Evolutionary conservation across 2,329 filamentous ascomycete genomes (phyloP).

Genomic region (Clarireedia paspali): DNA sequence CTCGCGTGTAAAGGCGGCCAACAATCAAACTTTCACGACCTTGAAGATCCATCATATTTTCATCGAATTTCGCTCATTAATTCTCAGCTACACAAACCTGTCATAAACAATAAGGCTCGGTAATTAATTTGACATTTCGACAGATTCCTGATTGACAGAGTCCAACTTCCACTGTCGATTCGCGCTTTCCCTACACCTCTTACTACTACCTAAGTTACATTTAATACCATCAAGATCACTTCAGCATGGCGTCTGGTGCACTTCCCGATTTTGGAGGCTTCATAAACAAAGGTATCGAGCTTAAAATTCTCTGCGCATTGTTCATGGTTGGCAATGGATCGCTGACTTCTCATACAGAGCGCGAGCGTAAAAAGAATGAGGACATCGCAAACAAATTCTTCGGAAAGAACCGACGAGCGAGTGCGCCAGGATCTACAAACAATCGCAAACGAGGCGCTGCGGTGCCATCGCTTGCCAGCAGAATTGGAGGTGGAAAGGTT

Average conservation of each 20-base stretch:
- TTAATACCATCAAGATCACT: background rate
- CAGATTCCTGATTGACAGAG: too few species aligned
- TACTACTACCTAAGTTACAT: background rate
- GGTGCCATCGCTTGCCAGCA: constrained; percentile 55
- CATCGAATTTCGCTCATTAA: too few species aligned
- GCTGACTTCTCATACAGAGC: constrained; percentile 29
- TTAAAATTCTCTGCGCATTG: background rate
- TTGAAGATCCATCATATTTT: too few species aligned
- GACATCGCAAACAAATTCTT: constrained; percentile 67
- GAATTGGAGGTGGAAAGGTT: constrained; percentile 69
- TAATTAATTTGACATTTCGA: too few species aligned
- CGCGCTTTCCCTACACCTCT: too few species aligned
- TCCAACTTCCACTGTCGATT: too few species aligned
- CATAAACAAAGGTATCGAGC: constrained; percentile 25
- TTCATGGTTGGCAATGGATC: background rate
- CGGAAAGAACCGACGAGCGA: constrained; percentile 49
- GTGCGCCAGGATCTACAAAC: constrained; percentile 41
- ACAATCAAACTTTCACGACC: too few species aligned
- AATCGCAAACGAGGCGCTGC: constrained; percentile 39
- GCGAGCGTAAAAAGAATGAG: constrained; percentile 65
- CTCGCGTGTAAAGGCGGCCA: too few species aligned
- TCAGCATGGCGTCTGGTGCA: constrained; percentile 26
- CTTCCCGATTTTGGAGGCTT: constrained; percentile 27
- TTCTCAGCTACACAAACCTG: too few species aligned
- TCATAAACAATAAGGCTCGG: too few species aligned